Base-by-base conservation (phyloP, 345 rosid species). In the Schrenkiella parvula region DNA sequence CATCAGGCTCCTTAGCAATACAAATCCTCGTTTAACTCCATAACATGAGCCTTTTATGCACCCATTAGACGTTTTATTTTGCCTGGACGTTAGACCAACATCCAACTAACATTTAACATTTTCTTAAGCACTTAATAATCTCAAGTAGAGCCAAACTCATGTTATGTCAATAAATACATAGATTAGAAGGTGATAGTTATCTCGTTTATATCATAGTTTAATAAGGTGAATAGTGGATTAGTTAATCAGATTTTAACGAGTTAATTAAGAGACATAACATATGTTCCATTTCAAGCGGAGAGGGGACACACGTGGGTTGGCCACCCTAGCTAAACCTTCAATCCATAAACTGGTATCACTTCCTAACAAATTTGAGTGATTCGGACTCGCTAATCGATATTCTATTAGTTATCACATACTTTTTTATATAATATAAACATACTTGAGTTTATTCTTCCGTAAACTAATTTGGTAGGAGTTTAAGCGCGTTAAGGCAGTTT, bases 281-380 rank as follows among this genome's bases (percentile, higher is more conserved):
- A 69, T 76, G 79, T 76, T 69, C 66, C 79, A 70, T 63, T 69
- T 76, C 68, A 77, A 71, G 64, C 68, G 72, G 80, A 71, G 80
- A 71, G 77, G 76, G 72, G 22, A 72, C 80, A 72, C 73, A 77
- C 80, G 77, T 77, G 80, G 73, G 39, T 65, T 68, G 8, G 80
- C 67, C 80, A 77, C 50, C 72, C 58, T 66, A 51, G 72, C 70
- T 70, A 58, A 21, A 59, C 52, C 72, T 65, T 62, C 64, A 43
- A 64, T 43, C 64, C 39, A 72, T n/a, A 72, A 64, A 73, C 19
- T 65, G 32, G 22, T 55, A 32, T 54, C 29, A 12, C 6, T 53
- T 47, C 29, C 43, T 50, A 13, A 23, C 4, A 3, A 64, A 55
- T 2, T 38, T 21, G 8, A 58, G 53, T 39, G 9, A 42, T 17